These are phyloP conservation scores for Lasiosphaeris hirsuta DNA, from an alignment of 495 filamentous ascomycete species.

Conservation along the genomic window DNA sequence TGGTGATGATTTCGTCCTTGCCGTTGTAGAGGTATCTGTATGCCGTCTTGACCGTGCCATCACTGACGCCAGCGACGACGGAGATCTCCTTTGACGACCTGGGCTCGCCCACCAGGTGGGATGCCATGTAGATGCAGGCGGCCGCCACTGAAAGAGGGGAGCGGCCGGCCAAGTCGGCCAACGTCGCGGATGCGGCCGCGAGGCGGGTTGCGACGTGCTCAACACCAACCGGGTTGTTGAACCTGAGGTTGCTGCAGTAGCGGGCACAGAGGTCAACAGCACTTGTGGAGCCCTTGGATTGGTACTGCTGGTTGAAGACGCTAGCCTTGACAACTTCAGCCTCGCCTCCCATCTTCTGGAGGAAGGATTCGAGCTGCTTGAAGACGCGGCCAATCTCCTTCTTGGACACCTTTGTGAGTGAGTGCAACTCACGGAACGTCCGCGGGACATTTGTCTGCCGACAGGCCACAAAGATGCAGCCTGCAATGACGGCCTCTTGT, in stretches of 20 bases:
- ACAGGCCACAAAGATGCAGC: constrained; percentile 96
- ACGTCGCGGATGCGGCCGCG: constrained; percentile 66
- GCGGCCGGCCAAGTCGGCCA: constrained; percentile 80
- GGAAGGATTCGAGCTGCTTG: constrained; percentile 86
- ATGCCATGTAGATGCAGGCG: constrained; percentile 93
- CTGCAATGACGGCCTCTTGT: constrained; percentile 87
- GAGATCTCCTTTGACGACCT: constrained; percentile 83
- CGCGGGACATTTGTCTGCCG: constrained; percentile 81
- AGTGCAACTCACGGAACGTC: constrained; percentile 89
- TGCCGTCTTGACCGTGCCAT: constrained; percentile 91
- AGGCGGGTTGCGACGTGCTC: constrained; percentile 69
- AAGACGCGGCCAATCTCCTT: constrained; percentile 97
- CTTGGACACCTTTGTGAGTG: constrained; percentile 88
- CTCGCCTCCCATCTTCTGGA: constrained; percentile 52
- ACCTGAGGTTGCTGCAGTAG: constrained; percentile 75
- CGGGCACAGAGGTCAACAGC: constrained; percentile 82
- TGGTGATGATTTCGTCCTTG: constrained; percentile 68
- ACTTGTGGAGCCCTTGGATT: constrained; percentile 72
- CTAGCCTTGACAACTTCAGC: constrained; percentile 30
- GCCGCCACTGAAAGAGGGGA: constrained; percentile 92
- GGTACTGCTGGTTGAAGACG: constrained; percentile 55
- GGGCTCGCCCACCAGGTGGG: constrained; percentile 73
- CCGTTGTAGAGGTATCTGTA: constrained; percentile 82
- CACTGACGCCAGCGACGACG: constrained; percentile 76
- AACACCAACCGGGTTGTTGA: constrained; percentile 61